Conservation (phyloP, 2,329 filamentous ascomycete species). For the Pestalotiopsis fici region DNA sequence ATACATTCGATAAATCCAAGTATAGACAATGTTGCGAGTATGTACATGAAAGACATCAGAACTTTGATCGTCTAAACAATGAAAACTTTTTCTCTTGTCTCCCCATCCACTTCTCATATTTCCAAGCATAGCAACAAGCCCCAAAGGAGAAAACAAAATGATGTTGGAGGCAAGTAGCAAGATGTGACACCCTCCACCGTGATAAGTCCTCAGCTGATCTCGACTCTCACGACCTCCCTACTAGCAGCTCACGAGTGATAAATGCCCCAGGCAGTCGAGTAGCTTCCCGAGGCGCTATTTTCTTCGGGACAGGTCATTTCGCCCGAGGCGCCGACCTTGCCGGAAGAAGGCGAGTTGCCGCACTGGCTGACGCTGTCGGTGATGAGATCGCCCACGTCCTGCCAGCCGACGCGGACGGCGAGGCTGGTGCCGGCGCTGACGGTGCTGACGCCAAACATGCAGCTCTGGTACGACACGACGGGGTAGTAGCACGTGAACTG, state of each 20-base stretch:
- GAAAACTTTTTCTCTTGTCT: neutral
- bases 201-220: neutral
- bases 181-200: neutral
- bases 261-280: constrained; percentile 4
- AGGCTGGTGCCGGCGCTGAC: neutral
- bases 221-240: neutral
- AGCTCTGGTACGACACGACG: constrained; percentile 5
- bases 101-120: neutral
- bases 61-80: neutral
- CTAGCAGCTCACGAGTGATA: neutral
- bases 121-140: neutral
- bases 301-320: constrained; percentile 6
- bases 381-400: constrained; percentile 8
- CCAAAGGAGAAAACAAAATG: too few species aligned
- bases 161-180: too few species aligned
- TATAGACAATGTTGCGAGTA: neutral
- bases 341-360: neutral
- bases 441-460: constrained; percentile 8
- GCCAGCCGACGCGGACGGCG: constrained; percentile 5
- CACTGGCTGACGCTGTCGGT: neutral
- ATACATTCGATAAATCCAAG: neutral
- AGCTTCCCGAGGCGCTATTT: neutral
- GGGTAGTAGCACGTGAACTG: constrained; percentile 9
- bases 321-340: constrained; percentile 6
- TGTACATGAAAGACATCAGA: neutral